Evolutionary conservation across 164 flowering plant genomes (phyloP).

Genomic region (Santalum album): DNA sequence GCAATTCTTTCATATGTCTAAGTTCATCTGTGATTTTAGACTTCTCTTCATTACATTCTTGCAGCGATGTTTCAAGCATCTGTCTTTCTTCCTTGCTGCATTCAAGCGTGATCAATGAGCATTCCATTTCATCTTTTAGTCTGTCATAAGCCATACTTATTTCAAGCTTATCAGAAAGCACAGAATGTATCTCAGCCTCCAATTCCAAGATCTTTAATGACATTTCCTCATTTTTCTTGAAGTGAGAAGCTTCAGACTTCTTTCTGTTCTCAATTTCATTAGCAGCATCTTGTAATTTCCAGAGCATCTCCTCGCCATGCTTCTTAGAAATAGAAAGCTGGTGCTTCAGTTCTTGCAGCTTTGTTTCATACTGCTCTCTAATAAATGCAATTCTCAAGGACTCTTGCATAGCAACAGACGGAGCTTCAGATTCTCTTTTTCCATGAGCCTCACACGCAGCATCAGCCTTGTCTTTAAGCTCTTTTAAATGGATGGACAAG

Average conservation of each 20-base stretch:
- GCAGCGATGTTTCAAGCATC: constrained; percentile 58
- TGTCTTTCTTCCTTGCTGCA: constrained; percentile 92
- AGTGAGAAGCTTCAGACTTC: constrained; percentile 65
- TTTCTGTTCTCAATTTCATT: constrained; percentile 74
- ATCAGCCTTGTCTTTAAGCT: constrained; percentile 84
- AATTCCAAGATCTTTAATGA: constrained; percentile 47
- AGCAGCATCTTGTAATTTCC: constrained; percentile 78
- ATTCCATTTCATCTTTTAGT: constrained; percentile 81
- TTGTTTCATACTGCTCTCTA: constrained; percentile 89
- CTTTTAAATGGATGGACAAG: constrained; percentile 72
- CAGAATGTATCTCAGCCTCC: constrained; percentile 55
- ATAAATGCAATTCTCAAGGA: constrained; percentile 82
- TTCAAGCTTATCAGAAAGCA: constrained; percentile 62
- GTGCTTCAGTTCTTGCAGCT: constrained; percentile 65
- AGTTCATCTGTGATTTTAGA: constrained; percentile 39
- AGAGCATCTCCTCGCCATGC: constrained; percentile 86
- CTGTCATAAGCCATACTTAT: constrained; percentile 48
- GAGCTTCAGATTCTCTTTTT: constrained; percentile 48
- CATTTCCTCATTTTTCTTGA: constrained; percentile 66
- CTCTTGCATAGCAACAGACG: constrained; percentile 47
- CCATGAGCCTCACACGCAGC: constrained; percentile 53
- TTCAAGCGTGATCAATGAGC: constrained; percentile 73
- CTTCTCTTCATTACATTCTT: constrained; percentile 49
- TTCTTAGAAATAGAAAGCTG: constrained; percentile 71
- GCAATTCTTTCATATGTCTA: constrained; percentile 23